Percentiles rank a stretch among this genome's conserved stretches.
Conservation (phyloP, 192 early-diverging fungal species). For the Allomyces arbusculus region DNA sequence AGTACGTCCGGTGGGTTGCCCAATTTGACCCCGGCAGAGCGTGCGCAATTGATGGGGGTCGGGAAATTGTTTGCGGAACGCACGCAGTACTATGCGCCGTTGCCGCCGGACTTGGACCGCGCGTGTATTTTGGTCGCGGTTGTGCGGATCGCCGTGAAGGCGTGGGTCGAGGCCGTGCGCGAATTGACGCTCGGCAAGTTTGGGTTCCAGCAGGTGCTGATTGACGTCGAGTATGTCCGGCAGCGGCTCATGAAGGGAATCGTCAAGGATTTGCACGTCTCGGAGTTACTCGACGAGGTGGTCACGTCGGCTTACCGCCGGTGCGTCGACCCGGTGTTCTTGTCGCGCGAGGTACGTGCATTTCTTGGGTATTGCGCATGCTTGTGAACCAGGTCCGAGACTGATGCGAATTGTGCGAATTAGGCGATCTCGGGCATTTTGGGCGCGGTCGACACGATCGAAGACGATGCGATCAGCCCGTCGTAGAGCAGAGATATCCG, state of each 20-base stretch:
- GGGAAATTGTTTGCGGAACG: slow-evolving; percentile 48
- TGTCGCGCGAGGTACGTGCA: neutral
- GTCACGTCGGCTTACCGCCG: neutral
- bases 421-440: too few species aligned
- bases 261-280: neutral
- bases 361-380: neutral
- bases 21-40: slow-evolving; percentile 23
- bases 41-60: slow-evolving; percentile 33
- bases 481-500: too few species aligned
- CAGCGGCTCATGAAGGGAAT: slow-evolving; percentile 14
- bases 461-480: too few species aligned
- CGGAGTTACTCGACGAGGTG: neutral
- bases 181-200: slow-evolving; percentile 20
- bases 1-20: neutral
- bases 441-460: too few species aligned
- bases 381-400: neutral
- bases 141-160: slow-evolving; percentile 37
- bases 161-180: slow-evolving; percentile 35
- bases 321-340: slow-evolving; percentile 1
- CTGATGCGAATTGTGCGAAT: neutral
- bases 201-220: slow-evolving; percentile 41
- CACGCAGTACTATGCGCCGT: slow-evolving; percentile 34
- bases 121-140: slow-evolving; percentile 25
- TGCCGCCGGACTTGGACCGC: slow-evolving; percentile 22
- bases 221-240: slow-evolving; percentile 39